phyloP scores from a whole-genome alignment of 2,329 filamentous ascomycete species.

The Hypocrella siamensis region DNA sequence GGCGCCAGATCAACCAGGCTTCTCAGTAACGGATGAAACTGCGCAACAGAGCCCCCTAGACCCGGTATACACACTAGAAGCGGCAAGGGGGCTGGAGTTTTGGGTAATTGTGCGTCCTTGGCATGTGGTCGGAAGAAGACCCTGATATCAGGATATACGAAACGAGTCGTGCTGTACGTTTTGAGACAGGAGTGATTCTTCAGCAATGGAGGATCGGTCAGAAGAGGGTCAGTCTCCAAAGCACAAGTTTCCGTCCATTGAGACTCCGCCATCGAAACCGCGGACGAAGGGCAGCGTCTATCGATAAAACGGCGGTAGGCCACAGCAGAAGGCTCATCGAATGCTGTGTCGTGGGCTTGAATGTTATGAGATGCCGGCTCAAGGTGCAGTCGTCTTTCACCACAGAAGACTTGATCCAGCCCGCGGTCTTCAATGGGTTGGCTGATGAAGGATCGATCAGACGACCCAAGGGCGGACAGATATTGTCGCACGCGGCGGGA shows the following conservation, averaged over 20 bases:
- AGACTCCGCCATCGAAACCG: constrained; percentile 1
- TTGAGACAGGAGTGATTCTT: constrained; percentile 58
- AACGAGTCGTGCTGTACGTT: constrained; percentile 54
- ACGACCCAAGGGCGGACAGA: too few relatives aligned
- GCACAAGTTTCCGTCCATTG: neutral
- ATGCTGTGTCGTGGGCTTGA: too few relatives aligned
- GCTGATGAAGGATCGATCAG: too few relatives aligned
- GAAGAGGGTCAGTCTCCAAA: constrained; percentile 21
- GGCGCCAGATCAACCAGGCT: constrained; percentile 72
- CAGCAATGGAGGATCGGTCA: constrained; percentile 64
- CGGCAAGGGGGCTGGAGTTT: constrained; percentile 52
- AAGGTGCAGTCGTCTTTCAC: too few relatives aligned
- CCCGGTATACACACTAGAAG: constrained; percentile 86
- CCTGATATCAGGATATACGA: constrained; percentile 61
- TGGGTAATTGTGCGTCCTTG: constrained; percentile 57
- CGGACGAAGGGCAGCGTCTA: too few relatives aligned
- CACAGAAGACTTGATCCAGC: too few relatives aligned
- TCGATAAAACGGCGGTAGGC: too few relatives aligned
- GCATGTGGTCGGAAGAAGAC: constrained; percentile 73
- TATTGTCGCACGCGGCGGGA: too few relatives aligned
- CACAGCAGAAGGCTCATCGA: too few relatives aligned
- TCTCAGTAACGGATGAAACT: constrained; percentile 69
- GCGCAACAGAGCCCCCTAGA: constrained; percentile 77
- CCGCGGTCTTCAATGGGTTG: too few relatives aligned
- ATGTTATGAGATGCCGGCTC: too few relatives aligned